Evolutionary conservation across 345 rosid genomes (phyloP).

Genomic region (Syzygium aromaticum): DNA sequence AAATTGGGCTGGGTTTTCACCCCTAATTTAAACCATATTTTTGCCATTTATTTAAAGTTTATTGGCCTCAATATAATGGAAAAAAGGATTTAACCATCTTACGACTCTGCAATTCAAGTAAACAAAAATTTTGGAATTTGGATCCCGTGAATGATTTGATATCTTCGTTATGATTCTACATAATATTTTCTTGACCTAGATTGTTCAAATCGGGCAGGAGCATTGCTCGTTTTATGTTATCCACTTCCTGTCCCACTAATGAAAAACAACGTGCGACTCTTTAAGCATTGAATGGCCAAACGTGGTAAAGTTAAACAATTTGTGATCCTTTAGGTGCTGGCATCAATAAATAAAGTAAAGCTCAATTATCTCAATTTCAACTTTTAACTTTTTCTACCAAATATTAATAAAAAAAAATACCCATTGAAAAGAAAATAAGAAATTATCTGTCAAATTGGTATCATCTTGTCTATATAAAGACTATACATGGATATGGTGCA

Average conservation of each 20-base stretch:
- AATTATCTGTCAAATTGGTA: background rate
- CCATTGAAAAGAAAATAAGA: background rate
- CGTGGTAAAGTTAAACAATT: background rate
- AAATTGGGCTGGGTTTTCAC: rapidly evolving
- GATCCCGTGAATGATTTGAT: background rate
- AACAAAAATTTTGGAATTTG: background rate
- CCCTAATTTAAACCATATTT: background rate
- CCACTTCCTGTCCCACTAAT: background rate
- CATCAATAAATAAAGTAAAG: background rate
- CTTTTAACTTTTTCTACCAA: background rate
- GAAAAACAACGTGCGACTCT: background rate
- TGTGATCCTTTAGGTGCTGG: background rate
- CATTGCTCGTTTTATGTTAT: background rate
- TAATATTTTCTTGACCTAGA: background rate
- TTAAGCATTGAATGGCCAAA: background rate
- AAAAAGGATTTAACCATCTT: background rate
- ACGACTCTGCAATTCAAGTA: background rate
- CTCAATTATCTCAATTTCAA: background rate
- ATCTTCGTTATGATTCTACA: background rate
- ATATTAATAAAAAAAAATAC: background rate
- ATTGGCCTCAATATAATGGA: background rate
- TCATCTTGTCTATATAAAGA: background rate
- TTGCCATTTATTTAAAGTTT: background rate
- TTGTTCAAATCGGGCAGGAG: background rate
- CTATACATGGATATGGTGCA: background rate